Evolutionary conservation across 2,329 filamentous ascomycete species (phyloP).

Genomic region (Cordyceps militaris): DNA sequence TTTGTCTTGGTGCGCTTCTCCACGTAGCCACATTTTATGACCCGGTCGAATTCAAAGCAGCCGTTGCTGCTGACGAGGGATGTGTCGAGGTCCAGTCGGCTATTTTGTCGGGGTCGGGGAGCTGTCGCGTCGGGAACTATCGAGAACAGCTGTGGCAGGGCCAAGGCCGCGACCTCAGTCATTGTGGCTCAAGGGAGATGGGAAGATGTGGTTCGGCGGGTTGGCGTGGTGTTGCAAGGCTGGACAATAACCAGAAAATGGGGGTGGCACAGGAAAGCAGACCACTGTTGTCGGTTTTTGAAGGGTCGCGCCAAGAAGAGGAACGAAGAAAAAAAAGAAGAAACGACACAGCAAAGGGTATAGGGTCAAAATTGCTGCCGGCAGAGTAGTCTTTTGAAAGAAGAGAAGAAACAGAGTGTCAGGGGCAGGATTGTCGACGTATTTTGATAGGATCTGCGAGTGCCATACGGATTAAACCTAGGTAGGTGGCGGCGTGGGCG

Average conservation of each 20-base stretch:
- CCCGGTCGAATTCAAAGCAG: conserved; percentile 90
- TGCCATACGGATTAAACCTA: not conserved
- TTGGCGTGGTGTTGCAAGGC: not conserved
- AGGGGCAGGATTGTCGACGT: conserved; percentile 10
- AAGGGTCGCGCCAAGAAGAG: not conserved
- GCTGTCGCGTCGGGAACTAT: conserved; percentile 15
- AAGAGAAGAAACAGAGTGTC: conserved; percentile 7
- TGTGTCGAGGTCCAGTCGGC: conserved; percentile 43
- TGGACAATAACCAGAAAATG: not conserved
- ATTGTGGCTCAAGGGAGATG: not conserved
- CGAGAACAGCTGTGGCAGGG: conserved; percentile 5
- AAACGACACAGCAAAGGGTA: not conserved
- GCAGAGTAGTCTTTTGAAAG: not conserved
- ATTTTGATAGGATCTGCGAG: conserved; percentile 9
- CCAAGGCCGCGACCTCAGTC: conserved; percentile 10
- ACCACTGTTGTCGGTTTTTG: not conserved
- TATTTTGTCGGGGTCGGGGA: conserved; percentile 18
- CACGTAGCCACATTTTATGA: conserved; percentile 82
- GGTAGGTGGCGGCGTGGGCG: not conserved
- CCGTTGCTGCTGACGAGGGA: conserved; percentile 91
- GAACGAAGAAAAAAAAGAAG: not conserved
- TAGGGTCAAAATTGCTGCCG: not conserved
- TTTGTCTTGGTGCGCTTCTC: conserved; percentile 92
- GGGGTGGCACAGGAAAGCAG: not conserved
- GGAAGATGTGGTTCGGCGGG: not conserved